Percentiles rank a stretch among this genome's conserved stretches.
Conservation (phyloP, 2,329 filamentous ascomycete species). For the Sphaerostilbella broomeana region DNA sequence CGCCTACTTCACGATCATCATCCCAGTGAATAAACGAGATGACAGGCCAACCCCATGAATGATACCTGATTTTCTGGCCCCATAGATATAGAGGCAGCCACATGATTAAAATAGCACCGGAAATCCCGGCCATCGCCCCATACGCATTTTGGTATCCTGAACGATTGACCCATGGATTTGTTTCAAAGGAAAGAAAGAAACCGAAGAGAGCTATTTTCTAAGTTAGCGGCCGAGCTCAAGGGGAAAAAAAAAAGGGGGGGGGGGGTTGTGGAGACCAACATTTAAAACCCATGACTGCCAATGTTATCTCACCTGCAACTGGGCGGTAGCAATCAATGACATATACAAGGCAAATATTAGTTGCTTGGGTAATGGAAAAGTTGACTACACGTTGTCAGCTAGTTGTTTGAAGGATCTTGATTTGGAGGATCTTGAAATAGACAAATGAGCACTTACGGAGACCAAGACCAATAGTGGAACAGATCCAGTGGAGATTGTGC, state of each 20-base stretch:
- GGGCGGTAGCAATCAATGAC: conserved; percentile 52
- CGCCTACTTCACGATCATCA: conserved; percentile 48
- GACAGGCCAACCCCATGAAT: conserved; percentile 42
- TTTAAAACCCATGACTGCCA: conserved; percentile 50
- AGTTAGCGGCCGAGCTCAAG: conserved; percentile 11
- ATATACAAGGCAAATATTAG: conserved; percentile 51
- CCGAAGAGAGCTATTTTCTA: conserved; percentile 43
- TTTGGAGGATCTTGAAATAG: background rate
- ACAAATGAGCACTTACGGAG: conserved; percentile 34
- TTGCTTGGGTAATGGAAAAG: conserved; percentile 50
- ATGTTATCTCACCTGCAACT: conserved; percentile 48
- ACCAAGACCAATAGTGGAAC: conserved; percentile 47
- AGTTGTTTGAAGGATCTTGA: background rate
- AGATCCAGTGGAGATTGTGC: conserved; percentile 46
- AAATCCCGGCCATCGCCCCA: conserved; percentile 52
- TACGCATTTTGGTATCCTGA: conserved; percentile 46
- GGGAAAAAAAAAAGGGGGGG: conserved; percentile 1
- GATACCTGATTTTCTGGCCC: conserved; percentile 41
- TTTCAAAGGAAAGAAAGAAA: conserved; percentile 54
- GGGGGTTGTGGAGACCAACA: conserved; percentile 27
- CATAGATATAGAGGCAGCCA: conserved; percentile 47
- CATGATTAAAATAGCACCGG: conserved; percentile 38
- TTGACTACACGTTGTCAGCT: conserved; percentile 34
- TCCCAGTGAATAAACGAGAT: conserved; percentile 43
- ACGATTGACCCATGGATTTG: conserved; percentile 49